phyloP scores from a whole-genome alignment of 2,329 filamentous ascomycete genomes.

The Aspergillus pseudoglaucus region DNA sequence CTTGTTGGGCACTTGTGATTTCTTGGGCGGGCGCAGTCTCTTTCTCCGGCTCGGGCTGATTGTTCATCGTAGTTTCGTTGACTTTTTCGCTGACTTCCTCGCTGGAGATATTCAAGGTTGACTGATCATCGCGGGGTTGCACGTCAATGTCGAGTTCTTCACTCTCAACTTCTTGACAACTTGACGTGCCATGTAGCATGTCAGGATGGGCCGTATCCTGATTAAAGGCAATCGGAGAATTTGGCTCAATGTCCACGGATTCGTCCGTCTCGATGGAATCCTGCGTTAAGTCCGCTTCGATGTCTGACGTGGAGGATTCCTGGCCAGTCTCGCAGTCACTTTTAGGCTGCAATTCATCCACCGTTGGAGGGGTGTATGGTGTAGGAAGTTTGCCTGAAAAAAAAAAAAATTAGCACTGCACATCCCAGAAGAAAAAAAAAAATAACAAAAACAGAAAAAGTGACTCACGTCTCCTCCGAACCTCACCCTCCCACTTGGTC shows the following conservation, averaged over 20 bases:
- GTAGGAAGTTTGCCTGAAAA: constrained; percentile 18
- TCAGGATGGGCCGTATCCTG: constrained; percentile 12
- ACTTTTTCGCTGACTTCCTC: not conserved
- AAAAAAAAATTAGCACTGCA: not conserved
- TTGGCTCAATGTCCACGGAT: constrained; percentile 10
- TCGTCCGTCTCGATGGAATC: constrained; percentile 8
- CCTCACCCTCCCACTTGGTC: constrained; percentile 36
- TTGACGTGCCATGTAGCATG: constrained; percentile 14
- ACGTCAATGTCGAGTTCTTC: constrained; percentile 8
- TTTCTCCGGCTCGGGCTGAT: constrained; percentile 1
- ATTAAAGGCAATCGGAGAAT: constrained; percentile 5
- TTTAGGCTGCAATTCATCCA: not conserved
- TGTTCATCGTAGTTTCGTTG: constrained; percentile 8
- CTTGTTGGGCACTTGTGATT: constrained; percentile 17
- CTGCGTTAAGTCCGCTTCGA: constrained; percentile 6
- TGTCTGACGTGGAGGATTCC: constrained; percentile 15
- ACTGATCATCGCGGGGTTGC: constrained; percentile 6
- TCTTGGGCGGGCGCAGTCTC: not conserved
- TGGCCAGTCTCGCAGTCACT: constrained; percentile 2
- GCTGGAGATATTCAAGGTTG: not conserved
- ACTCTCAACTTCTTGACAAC: constrained; percentile 2
- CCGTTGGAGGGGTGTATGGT: not conserved
- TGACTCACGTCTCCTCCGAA: constrained; percentile 25
- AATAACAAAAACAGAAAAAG: not conserved
- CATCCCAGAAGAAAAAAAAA: not conserved